Conservation (phyloP, 331 rosid genomes). For the Stylosanthes scabra region DNA sequence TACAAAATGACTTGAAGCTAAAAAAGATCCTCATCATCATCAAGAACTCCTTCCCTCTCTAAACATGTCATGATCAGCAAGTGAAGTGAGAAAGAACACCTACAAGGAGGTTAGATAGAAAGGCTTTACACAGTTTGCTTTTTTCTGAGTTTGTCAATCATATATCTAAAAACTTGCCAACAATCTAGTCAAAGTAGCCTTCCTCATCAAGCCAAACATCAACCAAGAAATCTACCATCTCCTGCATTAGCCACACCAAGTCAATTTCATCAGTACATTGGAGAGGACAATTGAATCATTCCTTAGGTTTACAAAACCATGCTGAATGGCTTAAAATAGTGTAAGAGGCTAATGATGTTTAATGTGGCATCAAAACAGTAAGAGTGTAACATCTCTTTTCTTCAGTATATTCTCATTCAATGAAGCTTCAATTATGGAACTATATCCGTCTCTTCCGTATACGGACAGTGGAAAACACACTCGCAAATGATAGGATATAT, state of each 20-base stretch:
- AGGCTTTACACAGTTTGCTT: conserved; percentile 33
- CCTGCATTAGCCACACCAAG: conserved; percentile 60
- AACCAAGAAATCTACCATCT: conserved; percentile 97
- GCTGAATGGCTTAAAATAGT: conserved; percentile 6
- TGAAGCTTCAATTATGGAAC: conserved; percentile 17
- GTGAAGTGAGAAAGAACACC: conserved; percentile 6
- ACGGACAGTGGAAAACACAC: too few relatives aligned
- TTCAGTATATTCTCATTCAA: neutral
- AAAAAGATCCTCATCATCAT: conserved; percentile 11
- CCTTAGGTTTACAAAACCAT: neutral
- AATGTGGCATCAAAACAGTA: neutral
- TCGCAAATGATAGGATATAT: too few relatives aligned
- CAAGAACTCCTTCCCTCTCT: conserved; percentile 9
- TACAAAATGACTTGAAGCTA: conserved; percentile 28
- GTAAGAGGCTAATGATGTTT: neutral
- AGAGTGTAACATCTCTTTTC: conserved; percentile 3
- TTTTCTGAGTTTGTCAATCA: conserved; percentile 27
- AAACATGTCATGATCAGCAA: conserved; percentile 20
- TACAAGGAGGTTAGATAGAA: conserved; percentile 27
- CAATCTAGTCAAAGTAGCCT: conserved; percentile 69
- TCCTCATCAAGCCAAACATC: conserved; percentile 95
- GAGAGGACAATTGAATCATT: neutral
- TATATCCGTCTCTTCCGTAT: neutral
- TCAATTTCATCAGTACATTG: conserved; percentile 31
- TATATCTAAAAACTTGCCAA: conserved; percentile 18